phyloP scores from a whole-genome alignment of 1,284 basidiomycete species.

The Boletus nobilissimus region DNA sequence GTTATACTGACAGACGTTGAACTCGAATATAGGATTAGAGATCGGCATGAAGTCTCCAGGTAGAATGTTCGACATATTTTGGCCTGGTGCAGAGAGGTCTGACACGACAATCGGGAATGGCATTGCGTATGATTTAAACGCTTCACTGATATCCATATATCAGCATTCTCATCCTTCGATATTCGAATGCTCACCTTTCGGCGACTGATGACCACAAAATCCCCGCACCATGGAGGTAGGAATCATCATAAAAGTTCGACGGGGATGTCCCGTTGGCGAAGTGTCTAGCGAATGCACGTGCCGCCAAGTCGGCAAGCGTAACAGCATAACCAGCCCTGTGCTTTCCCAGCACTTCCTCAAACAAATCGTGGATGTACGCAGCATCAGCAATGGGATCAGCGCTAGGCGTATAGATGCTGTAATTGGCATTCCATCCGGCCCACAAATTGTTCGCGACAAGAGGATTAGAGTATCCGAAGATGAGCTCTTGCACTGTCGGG shows the following conservation, averaged over 20 bases:
- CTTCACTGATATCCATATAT: background rate
- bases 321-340: background rate
- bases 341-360: background rate
- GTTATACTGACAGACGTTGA: background rate
- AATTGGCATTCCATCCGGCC: constrained; percentile 50
- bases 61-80: background rate
- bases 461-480: constrained; percentile 45
- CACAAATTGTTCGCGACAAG: constrained; percentile 32
- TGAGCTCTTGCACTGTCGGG: constrained; percentile 50
- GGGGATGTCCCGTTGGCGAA: background rate
- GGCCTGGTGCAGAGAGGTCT: background rate
- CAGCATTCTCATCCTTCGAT: background rate
- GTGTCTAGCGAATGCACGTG: background rate
- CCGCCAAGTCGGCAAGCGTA: background rate
- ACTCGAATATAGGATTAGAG: background rate
- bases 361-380: background rate
- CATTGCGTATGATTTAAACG: background rate
- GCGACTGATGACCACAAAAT: background rate
- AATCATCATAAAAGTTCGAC: background rate
- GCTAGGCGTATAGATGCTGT: constrained; percentile 40
- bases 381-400: background rate
- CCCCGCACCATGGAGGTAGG: background rate
- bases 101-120: background rate
- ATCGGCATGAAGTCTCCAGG: background rate
- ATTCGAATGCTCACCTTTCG: background rate